phyloP scores from a whole-genome alignment of 345 rosid genomes.

The Litchi chinensis region DNA sequence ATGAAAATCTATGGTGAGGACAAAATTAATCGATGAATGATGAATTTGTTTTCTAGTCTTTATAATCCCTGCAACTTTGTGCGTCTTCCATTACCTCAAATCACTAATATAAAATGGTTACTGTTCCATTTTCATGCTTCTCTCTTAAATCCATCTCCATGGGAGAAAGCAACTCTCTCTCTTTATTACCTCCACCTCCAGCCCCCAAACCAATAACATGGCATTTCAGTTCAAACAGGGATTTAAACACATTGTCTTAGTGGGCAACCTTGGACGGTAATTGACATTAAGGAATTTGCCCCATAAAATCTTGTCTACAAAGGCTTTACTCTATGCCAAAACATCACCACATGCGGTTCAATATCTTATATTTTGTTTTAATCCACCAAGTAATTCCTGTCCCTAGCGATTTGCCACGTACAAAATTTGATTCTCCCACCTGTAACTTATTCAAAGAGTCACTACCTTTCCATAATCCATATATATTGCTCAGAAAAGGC shows the following conservation, averaged over 20 bases:
- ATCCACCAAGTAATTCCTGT: background rate
- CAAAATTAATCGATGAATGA: conserved; percentile 4
- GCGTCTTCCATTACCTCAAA: conserved; percentile 20
- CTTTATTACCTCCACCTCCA: background rate
- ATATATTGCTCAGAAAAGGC: background rate
- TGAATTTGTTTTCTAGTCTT: background rate
- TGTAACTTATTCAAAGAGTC: conserved; percentile 2
- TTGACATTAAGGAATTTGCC: background rate
- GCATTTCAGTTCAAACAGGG: background rate
- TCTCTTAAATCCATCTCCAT: background rate
- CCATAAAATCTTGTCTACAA: conserved; percentile 5
- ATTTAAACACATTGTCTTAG: background rate
- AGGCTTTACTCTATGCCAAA: background rate
- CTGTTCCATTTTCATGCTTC: conserved; percentile 6
- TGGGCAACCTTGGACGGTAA: background rate
- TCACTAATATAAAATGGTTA: conserved; percentile 8
- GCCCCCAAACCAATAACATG: background rate
- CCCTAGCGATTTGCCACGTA: background rate
- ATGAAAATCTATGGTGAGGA: conserved; percentile 9
- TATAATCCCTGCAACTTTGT: background rate
- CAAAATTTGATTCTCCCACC: background rate
- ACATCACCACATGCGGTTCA: background rate
- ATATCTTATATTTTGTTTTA: conserved; percentile 2
- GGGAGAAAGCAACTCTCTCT: background rate
- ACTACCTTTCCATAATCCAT: background rate